Base-by-base conservation (phyloP, 2,329 filamentous ascomycete genomes). In the Beauveria australis region DNA sequence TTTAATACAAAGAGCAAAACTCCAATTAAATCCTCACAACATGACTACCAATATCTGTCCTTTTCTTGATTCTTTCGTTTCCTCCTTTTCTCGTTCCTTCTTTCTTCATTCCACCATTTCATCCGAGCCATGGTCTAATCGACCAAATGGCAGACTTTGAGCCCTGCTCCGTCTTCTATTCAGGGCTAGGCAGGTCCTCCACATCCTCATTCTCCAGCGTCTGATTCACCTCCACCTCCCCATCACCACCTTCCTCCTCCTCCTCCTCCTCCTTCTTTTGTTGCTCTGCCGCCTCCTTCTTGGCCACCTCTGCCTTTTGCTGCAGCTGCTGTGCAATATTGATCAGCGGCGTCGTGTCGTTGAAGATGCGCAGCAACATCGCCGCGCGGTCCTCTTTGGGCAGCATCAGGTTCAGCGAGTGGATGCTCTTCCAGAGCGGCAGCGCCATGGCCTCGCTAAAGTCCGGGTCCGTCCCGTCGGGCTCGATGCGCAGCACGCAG, bases 331-430 rank as follows among this genome's bases (percentile, higher is more conserved):
- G 71, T 53, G 71, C 67, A 66, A 83, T 83, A 72, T 94, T 95
- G 64, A 96, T 82, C 53, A 96, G 80, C 4, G 91, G 91, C 0
- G 89, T 88, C 30, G 88, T 88, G 67, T 97, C 93, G 71, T 97
- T 95, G 77, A 88, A 99, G 63, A 99, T 80, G 24, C 94, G 83
- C 64, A 97, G 79, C 67, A 97, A 78, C 91, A 97, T 95, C 1
- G 94, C 94, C 26, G 86, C 88, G 18, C 94, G 85, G 66, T 99
- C 94, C 73, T 99, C 94, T 78, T 99, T 99, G 54, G 94, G 93
- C 70, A 99, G 80, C 94, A 99, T 99, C 59, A 99, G 83, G 73
- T 99, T 99, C 62, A 97, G 81, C 22, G 89, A 93, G 67, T 92
- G 87, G 63, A 96, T 83, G 71, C 92, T 95, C 75, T 95, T 89